phyloP scores from a whole-genome alignment of 2,329 filamentous ascomycete species.

The Aureobasidium lini region DNA sequence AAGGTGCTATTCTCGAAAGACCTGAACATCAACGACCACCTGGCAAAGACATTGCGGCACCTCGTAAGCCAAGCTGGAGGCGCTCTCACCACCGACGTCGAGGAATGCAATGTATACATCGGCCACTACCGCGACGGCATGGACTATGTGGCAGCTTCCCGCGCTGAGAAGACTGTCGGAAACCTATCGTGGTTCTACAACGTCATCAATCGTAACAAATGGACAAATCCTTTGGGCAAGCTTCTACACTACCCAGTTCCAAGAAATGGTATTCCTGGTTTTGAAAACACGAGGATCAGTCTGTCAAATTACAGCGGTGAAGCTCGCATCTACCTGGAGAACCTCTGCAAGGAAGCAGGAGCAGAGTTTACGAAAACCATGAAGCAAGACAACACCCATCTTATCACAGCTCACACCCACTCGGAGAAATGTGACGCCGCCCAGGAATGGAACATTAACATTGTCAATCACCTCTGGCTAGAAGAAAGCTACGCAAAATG shows the following conservation, averaged over 20 bases:
- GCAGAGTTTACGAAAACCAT: slow-evolving; percentile 91
- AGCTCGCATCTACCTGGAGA: slow-evolving; percentile 86
- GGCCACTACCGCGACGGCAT: slow-evolving; percentile 78
- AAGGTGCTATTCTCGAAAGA: slow-evolving; percentile 71
- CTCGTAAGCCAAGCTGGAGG: slow-evolving; percentile 69
- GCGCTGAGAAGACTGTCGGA: slow-evolving; percentile 72
- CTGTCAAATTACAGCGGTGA: slow-evolving; percentile 96
- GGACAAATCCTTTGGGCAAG: slow-evolving; percentile 75
- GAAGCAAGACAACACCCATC: slow-evolving; percentile 90
- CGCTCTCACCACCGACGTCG: slow-evolving; percentile 54
- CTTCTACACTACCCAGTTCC: slow-evolving; percentile 87
- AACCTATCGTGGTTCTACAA: slow-evolving; percentile 93
- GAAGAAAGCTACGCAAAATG: slow-evolving; percentile 95
- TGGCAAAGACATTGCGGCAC: slow-evolving; percentile 59
- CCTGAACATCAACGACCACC: slow-evolving; percentile 59
- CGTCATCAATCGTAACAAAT: slow-evolving; percentile 79
- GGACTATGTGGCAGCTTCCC: slow-evolving; percentile 70
- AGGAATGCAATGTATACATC: slow-evolving; percentile 73
- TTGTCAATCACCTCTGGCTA: slow-evolving; percentile 93
- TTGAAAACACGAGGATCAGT: slow-evolving; percentile 69
- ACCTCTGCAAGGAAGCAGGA: slow-evolving; percentile 74
- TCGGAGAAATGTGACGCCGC: slow-evolving; percentile 94
- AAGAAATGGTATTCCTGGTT: slow-evolving; percentile 68
- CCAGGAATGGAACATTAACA: slow-evolving; percentile 81
- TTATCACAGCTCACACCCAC: slow-evolving; percentile 80